Evolutionary conservation across 2,329 filamentous ascomycete genomes (phyloP).

Genomic region (Pleurostoma richardsiae): DNA sequence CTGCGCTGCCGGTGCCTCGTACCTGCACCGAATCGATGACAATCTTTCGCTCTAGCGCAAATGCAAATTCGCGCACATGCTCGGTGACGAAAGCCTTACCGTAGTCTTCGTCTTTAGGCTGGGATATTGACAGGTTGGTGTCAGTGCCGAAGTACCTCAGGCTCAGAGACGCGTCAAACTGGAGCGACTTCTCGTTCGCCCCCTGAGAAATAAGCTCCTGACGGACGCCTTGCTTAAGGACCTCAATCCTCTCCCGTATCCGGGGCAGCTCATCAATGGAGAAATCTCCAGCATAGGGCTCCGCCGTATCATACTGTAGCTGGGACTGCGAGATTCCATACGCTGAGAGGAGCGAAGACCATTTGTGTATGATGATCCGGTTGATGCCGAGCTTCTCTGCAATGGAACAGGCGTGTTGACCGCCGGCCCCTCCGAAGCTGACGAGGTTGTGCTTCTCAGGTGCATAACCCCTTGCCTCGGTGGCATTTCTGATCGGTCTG

Average conservation of each 20-base stretch:
- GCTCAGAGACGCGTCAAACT: slow-evolving; percentile 33
- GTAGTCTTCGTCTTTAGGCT: slow-evolving; percentile 27
- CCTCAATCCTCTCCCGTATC: slow-evolving; percentile 14
- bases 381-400: slow-evolving; percentile 32
- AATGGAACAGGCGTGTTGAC: slow-evolving; percentile 47
- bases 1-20: slow-evolving; percentile 19
- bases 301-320: slow-evolving; percentile 27
- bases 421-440: slow-evolving; percentile 65
- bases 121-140: slow-evolving; percentile 40
- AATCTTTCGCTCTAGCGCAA: slow-evolving; percentile 28
- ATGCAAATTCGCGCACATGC: slow-evolving; percentile 35
- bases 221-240: slow-evolving; percentile 22
- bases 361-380: slow-evolving; percentile 34
- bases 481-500: slow-evolving; percentile 68
- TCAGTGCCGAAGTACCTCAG: slow-evolving; percentile 46
- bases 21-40: slow-evolving; percentile 32
- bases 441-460: slow-evolving; percentile 53
- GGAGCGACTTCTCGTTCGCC: slow-evolving; percentile 18
- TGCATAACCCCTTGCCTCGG: slow-evolving; percentile 44
- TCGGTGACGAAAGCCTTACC: slow-evolving; percentile 25
- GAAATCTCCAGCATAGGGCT: slow-evolving; percentile 21
- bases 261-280: slow-evolving; percentile 3
- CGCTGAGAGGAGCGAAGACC: slow-evolving; percentile 33
- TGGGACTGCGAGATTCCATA: slow-evolving; percentile 37
- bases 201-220: slow-evolving; percentile 16